A percentile compares a stretch with the other conserved stretches of the same genome.
Conservation (phyloP, 768 basidiomycete genomes). For the Agaricus sinodeliciosus region DNA sequence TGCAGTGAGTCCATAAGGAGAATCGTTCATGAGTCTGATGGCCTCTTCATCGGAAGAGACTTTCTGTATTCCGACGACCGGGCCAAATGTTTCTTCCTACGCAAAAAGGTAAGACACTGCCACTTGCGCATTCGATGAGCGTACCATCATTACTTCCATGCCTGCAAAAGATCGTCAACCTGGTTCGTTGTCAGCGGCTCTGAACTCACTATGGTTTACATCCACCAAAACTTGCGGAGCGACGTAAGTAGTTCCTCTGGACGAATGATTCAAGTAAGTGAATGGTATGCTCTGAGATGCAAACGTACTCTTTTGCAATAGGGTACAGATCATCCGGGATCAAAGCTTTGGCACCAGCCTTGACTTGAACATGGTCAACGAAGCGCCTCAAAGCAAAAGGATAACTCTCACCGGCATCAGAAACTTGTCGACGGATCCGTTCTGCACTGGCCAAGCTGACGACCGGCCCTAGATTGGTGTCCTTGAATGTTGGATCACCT, state of each 20-base stretch:
- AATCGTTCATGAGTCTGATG: constrained; percentile 90
- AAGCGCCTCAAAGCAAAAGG: not conserved
- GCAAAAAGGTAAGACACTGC: not conserved
- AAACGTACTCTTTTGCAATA: constrained; percentile 58
- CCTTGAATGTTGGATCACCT: constrained; percentile 72
- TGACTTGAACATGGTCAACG: constrained; percentile 34
- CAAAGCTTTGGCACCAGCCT: constrained; percentile 72
- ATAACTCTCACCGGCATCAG: constrained; percentile 61
- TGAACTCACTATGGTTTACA: constrained; percentile 75
- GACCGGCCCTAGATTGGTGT: constrained; percentile 88
- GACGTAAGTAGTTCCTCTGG: constrained; percentile 78
- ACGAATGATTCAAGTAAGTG: not conserved
- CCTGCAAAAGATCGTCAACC: constrained; percentile 28
- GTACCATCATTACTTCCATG: constrained; percentile 91
- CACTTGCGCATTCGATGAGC: constrained; percentile 7
- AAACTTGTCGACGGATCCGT: constrained; percentile 79
- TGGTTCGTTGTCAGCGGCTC: not conserved
- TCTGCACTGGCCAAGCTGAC: constrained; percentile 83
- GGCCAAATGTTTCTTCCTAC: constrained; percentile 89
- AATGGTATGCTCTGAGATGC: not conserved
- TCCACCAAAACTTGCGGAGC: constrained; percentile 87
- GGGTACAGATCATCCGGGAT: constrained; percentile 64
- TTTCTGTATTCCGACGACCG: constrained; percentile 90
- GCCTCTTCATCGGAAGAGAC: constrained; percentile 86
- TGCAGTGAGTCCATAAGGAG: constrained; percentile 89